Percentiles rank a stretch among this genome's conserved stretches.
Evolutionary conservation across 106 monocot species (phyloP).

Genomic region (Dendrobium officinale): DNA sequence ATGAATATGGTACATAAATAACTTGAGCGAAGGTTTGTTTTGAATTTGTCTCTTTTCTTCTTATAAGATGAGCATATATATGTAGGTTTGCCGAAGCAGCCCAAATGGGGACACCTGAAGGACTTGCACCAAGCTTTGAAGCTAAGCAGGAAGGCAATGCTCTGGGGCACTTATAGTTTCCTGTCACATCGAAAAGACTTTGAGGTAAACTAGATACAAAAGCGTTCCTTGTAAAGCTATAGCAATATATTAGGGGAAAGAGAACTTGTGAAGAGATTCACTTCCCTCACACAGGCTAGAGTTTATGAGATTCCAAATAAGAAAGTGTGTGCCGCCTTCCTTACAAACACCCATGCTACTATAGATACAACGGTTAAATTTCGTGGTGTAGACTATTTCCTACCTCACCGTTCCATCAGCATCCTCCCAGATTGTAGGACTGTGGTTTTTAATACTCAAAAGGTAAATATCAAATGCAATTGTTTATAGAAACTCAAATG

Average conservation of each 20-base stretch:
- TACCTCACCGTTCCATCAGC: constrained; percentile 73
- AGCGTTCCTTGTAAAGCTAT: neutral
- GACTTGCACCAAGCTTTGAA: constrained; percentile 66
- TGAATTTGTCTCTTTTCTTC: neutral
- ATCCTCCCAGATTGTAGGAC: constrained; percentile 90
- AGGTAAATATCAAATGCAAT: constrained; percentile 21
- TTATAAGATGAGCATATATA: neutral
- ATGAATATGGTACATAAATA: constrained; percentile 50
- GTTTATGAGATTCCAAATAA: constrained; percentile 36
- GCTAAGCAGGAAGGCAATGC: constrained; percentile 47
- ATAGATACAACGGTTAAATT: constrained; percentile 44
- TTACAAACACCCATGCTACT: constrained; percentile 44
- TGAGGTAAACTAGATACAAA: constrained; percentile 1
- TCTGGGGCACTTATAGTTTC: constrained; percentile 35
- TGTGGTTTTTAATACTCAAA: constrained; percentile 70
- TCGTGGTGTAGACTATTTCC: constrained; percentile 48
- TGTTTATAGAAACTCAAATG: neutral
- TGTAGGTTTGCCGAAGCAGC: constrained; percentile 64
- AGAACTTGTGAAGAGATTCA: neutral
- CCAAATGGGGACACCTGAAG: constrained; percentile 76
- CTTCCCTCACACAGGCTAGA: constrained; percentile 21
- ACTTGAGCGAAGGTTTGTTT: neutral
- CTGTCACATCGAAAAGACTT: neutral
- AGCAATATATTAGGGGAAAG: neutral
- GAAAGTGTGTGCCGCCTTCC: constrained; percentile 66